Evolutionary conservation across 2,329 filamentous ascomycete genomes (phyloP), one percentile per base, ranked within the genome.

Genomic region (Volutella citrinella): DNA sequence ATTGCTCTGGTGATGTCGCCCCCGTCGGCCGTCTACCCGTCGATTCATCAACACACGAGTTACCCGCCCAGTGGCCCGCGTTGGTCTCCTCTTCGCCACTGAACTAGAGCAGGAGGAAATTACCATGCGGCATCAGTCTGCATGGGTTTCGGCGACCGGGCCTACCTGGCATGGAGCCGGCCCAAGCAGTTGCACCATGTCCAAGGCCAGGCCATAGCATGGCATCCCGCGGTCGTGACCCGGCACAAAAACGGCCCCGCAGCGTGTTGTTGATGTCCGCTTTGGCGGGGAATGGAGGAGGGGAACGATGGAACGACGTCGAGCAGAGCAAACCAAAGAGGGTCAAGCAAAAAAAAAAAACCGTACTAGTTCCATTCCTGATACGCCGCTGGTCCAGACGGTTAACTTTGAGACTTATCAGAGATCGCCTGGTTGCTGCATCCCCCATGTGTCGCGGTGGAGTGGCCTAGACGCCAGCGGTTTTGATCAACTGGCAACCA

Each of bases 401-500:
- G 50, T 52, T 51, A 53, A 53, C 47, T 52, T 52, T 53, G 49
- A 45, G 48, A 53, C 49, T 52, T 52, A 51, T 53, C 48, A 64
- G 63, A 70, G 68, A 70, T 70, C 68, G 66, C 49, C 56, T 61
- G 56, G 56, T 56, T 55, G 61, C 64, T 70, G 66, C 67, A 66
- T 66, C 60, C 53, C 51, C 50, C 49, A 52, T 55, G 52, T 55
- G 52, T 52, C 40, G 65, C 63, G 64, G 76, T 80, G 76, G 77
- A 78, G 74, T 71, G 73, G 69, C 64, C 68, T 78, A 76, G 74
- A 73, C 68, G 73, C 70, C 54, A 72, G 69, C 70, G 68, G 64
- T 66, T 75, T 72, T 71, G 70, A 78, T 81, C 75, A 80, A 90
- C 82, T 91, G 86, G 86, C 77, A 77, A 80, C 74, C 74, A 83